Percentiles rank a stretch among this genome's conserved stretches.
These are phyloP conservation scores for Pulveroboletus sp. DNA, from an alignment of 768 basidiomycete species.

Conservation along the genomic window DNA sequence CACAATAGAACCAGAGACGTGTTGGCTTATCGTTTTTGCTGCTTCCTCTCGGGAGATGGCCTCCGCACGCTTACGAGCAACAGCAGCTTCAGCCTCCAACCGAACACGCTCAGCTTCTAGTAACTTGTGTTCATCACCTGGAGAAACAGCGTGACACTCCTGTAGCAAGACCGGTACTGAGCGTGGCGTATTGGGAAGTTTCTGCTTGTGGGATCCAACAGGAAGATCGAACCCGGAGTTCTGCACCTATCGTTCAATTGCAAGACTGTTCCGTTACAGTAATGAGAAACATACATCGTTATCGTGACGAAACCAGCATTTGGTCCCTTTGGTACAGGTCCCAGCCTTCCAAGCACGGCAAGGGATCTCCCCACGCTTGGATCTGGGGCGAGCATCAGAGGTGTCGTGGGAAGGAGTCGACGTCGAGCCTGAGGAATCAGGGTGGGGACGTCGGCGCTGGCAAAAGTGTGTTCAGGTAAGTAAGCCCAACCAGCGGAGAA, in stretches of 20 bases:
- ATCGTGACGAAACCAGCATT: constrained; percentile 35
- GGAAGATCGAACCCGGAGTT: constrained; percentile 3
- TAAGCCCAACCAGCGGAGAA: background rate
- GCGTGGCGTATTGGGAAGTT: background rate
- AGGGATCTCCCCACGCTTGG: constrained; percentile 19
- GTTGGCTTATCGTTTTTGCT: constrained; percentile 36
- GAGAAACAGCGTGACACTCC: background rate
- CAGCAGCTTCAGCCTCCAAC: constrained; percentile 11
- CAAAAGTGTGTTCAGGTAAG: background rate
- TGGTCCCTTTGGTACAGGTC: constrained; percentile 34
- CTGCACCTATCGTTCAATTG: constrained; percentile 2
- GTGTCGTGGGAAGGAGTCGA: background rate
- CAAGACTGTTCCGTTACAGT: background rate
- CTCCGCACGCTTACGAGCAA: constrained; percentile 11
- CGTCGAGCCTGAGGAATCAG: background rate
- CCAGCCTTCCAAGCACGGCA: constrained; percentile 37
- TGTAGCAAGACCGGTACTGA: background rate
- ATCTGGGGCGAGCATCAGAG: constrained; percentile 18
- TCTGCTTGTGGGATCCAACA: background rate
- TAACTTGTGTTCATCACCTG: background rate
- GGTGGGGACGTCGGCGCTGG: background rate
- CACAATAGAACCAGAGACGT: constrained; percentile 46
- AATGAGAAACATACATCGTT: constrained; percentile 25
- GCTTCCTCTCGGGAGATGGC: constrained; percentile 37
- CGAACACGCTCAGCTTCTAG: background rate